phyloP scores from a whole-genome alignment of 2,329 filamentous ascomycete genomes.

The Podosphaera xanthii region DNA sequence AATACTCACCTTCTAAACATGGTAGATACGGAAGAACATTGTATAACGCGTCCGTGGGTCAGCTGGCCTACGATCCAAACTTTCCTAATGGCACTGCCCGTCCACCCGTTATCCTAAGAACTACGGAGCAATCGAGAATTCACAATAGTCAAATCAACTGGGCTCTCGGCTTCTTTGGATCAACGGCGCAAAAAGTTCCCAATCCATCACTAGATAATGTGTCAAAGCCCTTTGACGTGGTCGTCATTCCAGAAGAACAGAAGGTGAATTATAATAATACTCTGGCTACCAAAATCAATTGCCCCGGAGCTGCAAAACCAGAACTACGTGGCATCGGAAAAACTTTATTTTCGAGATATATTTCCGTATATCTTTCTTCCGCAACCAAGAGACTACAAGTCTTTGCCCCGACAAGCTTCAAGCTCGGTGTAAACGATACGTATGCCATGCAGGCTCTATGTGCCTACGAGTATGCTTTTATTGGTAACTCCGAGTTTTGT shows the following conservation, averaged over 20 bases:
- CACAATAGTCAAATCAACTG: constrained; percentile 29
- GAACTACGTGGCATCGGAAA: constrained; percentile 18
- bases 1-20: background rate
- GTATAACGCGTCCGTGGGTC: constrained; percentile 25
- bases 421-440: constrained; percentile 25
- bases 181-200: constrained; percentile 19
- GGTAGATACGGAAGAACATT: constrained; percentile 27
- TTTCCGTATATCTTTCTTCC: constrained; percentile 22
- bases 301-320: constrained; percentile 18
- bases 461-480: constrained; percentile 28
- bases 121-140: constrained; percentile 30
- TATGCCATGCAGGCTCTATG: constrained; percentile 29
- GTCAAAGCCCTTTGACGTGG: constrained; percentile 22
- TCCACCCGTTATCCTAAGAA: constrained; percentile 27
- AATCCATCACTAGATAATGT: constrained; percentile 20
- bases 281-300: constrained; percentile 27
- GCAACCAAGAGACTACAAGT: constrained; percentile 24
- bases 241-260: constrained; percentile 24
- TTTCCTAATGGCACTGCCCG: constrained; percentile 24
- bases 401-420: constrained; percentile 25
- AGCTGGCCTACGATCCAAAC: constrained; percentile 24
- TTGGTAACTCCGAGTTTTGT: constrained; percentile 29
- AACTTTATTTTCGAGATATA: constrained; percentile 21
- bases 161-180: constrained; percentile 29
- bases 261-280: constrained; percentile 26